Base-by-base conservation (phyloP, 495 filamentous ascomycete species). In the Ascobolus immersus region DNA sequence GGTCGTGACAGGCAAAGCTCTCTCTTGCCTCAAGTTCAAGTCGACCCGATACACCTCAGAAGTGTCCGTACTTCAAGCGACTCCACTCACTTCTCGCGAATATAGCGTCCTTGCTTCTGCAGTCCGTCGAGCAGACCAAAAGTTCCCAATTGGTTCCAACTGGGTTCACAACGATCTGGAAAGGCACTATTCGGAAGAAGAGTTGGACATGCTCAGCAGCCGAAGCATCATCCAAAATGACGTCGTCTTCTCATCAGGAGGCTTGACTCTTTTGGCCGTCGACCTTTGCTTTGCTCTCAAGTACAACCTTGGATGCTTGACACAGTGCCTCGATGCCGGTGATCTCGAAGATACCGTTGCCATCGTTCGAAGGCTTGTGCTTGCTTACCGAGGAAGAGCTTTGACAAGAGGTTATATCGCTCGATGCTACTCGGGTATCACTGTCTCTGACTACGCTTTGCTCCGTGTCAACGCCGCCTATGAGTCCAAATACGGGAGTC, bases 201-300 rank as follows among this genome's bases (percentile, higher is more conserved):
- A 42, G 19, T 24, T 37, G 9, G 43, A 44, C 7, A 26, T 34
- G 29, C 21, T 48, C 21, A 27, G 44, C 6, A 34, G 48, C 24
- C 44, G 41, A 12, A 40, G 32, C 11, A 33, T 50, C 3, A 32
- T 49, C 1, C 47, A 50, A 14, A 49, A 50, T 24, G 39, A 49
- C 23, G 22, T 50, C 24, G 31, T 50, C 11, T 50, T 45, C 43
- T 45, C 46, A 19, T 43, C 42, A 1, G 47, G 49, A 32, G 47
- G 45, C 9, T 39, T 50, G 14, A 49, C 46, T 1, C 36, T 50
- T 3, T 19, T 49, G 5, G 42, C 47, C 1, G 23, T 50, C 9
- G 47, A 50, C 27, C 39, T 43, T 21, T 45, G 35, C 32, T 50
- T 38, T 22, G 46, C 46, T 11, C 42, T 50, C 13, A 50, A 50